Conservation (phyloP, 2,329 filamentous ascomycete species). For the Lecanicillium sp. region DNA sequence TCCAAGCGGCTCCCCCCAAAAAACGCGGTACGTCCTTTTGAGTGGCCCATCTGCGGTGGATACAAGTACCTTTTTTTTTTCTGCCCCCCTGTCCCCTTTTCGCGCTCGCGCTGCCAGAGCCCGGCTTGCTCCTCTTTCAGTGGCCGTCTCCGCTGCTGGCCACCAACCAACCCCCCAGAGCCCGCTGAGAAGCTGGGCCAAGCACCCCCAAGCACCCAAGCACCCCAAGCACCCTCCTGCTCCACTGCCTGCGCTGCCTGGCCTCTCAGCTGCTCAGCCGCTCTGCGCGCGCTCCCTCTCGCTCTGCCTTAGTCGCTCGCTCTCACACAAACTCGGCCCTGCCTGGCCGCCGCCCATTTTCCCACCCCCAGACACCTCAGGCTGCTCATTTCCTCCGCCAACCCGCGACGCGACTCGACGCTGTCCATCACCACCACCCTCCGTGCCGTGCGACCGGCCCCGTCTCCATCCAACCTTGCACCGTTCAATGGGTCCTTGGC, state of each 20-base stretch:
- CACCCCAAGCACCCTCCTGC: not conserved
- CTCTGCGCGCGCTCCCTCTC: too few species aligned
- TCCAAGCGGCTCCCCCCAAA: conserved; percentile 1
- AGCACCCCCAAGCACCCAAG: not conserved
- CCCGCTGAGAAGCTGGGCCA: not conserved
- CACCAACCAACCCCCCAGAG: not conserved
- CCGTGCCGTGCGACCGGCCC: conserved; percentile 41
- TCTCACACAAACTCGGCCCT: not conserved
- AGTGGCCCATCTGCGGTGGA: too few species aligned
- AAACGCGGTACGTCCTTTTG: not conserved
- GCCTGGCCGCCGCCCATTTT: conserved; percentile 7
- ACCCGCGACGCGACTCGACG: conserved; percentile 37
- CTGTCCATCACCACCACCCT: conserved; percentile 32
- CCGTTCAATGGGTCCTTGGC: conserved; percentile 35
- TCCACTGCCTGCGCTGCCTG: conserved; percentile 3
- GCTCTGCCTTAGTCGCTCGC: too few species aligned
- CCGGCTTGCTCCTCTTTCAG: not conserved
- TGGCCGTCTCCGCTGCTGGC: not conserved
- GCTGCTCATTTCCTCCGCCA: conserved; percentile 31
- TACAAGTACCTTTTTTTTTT: not conserved
- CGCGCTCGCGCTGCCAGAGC: not conserved
- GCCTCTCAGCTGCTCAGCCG: too few species aligned
- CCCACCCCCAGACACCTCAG: conserved; percentile 19
- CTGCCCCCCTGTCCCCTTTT: not conserved
- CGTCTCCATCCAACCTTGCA: conserved; percentile 36